Base-by-base conservation (phyloP, 352 stramenopile species). In the Pythium vanterpoolii region DNA sequence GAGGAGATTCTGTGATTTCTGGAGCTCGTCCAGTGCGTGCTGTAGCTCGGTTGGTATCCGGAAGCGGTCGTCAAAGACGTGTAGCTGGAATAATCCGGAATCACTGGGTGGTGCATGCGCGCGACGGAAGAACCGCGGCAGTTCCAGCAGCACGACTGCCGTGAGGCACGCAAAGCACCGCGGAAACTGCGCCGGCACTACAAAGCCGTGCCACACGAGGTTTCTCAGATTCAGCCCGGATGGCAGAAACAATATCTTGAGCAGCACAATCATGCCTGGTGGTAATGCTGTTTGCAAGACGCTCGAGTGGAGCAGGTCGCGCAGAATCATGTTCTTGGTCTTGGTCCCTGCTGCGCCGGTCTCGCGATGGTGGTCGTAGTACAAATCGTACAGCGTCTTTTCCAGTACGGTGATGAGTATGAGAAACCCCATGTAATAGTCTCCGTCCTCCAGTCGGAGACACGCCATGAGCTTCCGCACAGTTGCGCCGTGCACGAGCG, bases 121-220 rank as follows among this genome's bases (percentile, higher is more conserved):
- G 4, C 26, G 8, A 1, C 26, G 7, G 19, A 60, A 49, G 13
- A 61, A 72, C n/a, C 8, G 64, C 13, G 73, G 57, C 19, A 90
- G 34, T 18, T 65, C 43, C 38, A 85, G 59, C 24, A 84, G 54
- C n/a, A 90, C 63, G 28, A 86, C 27, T 19, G 75, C 49, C 5
- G 72, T 73, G 18, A 90, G 65, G 48, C 72, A 82, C 13, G 69
- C 73, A 30, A 82, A 84, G 42, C 77, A 86, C 45, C 75, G 77
- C 1, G 77, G 77, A 38, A 86, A 73, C 51, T 88, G 76, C 4
- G 61, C 60, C 10, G 80, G 77, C 14, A 68, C 45, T 13, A 87
- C 16, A 50, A 90, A 90, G 23, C 80, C 80, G 56, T 90, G 77
- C 77, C 80, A 90, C 21, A 86, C 78, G 40, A 90, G 68, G 36